Evolutionary conservation across 306 rosid genomes (phyloP), one percentile per base, ranked within the genome.

Genomic region (Parietaria judaica): DNA sequence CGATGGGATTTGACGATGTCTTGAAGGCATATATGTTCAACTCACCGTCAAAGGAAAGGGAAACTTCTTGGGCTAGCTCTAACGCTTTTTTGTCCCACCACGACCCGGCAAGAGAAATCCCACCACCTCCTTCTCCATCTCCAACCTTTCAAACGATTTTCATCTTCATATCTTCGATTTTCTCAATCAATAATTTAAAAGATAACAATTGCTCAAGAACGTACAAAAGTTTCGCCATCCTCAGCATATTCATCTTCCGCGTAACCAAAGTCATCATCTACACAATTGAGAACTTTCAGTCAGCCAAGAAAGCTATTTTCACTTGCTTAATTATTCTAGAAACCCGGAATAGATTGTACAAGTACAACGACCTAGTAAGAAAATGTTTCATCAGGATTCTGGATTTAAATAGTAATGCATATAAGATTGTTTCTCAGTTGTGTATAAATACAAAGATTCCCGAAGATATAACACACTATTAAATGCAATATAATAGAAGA

Each of bases 61-160:
- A 61, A 61, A 87, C 89, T 69, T 83, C 91, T 74, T 85, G 86
- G 37, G 98, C 96, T 38, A 91, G 72, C 37, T 82, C 83, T 36
- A 87, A 55, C 23, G 95, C 95, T 12, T 85, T 83, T 62, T 87
- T 76, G 76, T 91, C 98, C 98, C 98, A 91, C 98, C 88, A 87
- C 2, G 85, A 73, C 70, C 89, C 92, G 1, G 95, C 95, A 53
- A 87, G 89, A 13, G 92, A 83, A 72, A 87, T 72, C 55, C 98
- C 98, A 60, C 97, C 95, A 3, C 97, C 98, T 52, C 74, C 86
- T 3, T 73, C 92, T 14, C 98, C 96, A 78, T 87, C 98, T 55
- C 98, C 98, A 17, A 41, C 96, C 98, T 91, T 74, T 10, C 72
- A 71, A 49, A 73, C 52, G 56, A 51, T 12, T 38, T 3, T 35